Evolutionary conservation across 768 basidiomycete species (phyloP), one percentile per base, ranked within the genome.

Genomic region (Boletales sp.): DNA sequence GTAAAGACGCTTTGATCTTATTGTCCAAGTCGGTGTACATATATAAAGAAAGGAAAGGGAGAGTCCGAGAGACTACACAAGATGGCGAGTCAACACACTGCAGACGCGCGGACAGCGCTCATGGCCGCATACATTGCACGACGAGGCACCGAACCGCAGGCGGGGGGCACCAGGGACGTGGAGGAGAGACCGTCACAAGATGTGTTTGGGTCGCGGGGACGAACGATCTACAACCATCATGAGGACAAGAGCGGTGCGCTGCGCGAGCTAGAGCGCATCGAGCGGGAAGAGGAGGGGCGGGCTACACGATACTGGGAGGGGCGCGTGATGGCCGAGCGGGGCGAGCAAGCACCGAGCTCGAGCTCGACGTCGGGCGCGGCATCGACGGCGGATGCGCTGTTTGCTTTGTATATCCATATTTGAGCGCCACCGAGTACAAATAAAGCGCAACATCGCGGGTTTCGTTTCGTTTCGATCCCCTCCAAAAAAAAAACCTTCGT

Each of bases 331-430:
- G 25, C 42, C 13, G 44, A 13, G 15, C 11, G 44, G 8, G 37
- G 17, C 12, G 35, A 18, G 37, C 14, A 31, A 1, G 41, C 10
- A 41, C 28, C 17, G 43, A 33, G 37, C 14, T 25, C 17, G 43
- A 33, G 37, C 14, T 18, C 2, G 10, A 32, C 10, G 41, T 21
- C 19, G 34, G 34, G 14, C 25, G 34, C 34, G 41, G 18, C 13
- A 41, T 36, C 15, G 56, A 28, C 32, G 57, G 62, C 51, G 19
- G 61, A 66, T 41, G 59, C 56, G 57, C 64, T 78, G 67, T 78
- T 78, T 60, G 64, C 63, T 15, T 48, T 65, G 66, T 80, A 73
- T 52, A 75, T 75, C 19, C 42, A 30, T 57, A 57, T 59, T 59
- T 52, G 40, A 54, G 25, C 61, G 70, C 68, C 70, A 70, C 70